Evolutionary conservation across 2,329 filamentous ascomycete species (phyloP).

Genomic region (Colletotrichum limetticola): DNA sequence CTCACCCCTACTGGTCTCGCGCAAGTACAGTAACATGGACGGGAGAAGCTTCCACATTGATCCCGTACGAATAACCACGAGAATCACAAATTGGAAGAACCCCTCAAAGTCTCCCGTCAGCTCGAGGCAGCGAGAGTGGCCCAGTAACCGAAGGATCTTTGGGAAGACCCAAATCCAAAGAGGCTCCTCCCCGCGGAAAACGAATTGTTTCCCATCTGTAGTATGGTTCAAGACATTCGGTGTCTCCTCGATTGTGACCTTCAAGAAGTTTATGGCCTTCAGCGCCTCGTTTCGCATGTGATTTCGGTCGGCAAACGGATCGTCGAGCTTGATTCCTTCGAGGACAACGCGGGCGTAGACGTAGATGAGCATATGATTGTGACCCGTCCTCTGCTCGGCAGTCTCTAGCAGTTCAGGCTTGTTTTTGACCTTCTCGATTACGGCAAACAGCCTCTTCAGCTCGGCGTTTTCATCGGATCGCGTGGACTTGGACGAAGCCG

Average conservation of each 20-base stretch:
- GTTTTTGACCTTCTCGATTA: constrained; percentile 66
- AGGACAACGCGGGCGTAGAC: constrained; percentile 85
- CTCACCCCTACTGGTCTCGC: constrained; percentile 59
- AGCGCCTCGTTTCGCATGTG: constrained; percentile 68
- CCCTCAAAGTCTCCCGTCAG: constrained; percentile 62
- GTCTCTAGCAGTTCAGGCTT: constrained; percentile 66
- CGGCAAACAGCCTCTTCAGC: constrained; percentile 75
- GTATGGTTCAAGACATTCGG: constrained; percentile 71
- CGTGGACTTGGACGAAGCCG: constrained; percentile 70
- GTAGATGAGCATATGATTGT: constrained; percentile 88
- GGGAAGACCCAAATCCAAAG: constrained; percentile 75
- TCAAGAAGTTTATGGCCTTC: constrained; percentile 82
- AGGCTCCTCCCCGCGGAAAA: constrained; percentile 68
- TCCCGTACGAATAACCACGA: constrained; percentile 54
- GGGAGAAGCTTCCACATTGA: constrained; percentile 60
- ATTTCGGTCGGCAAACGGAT: constrained; percentile 71
- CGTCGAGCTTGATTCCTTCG: constrained; percentile 73
- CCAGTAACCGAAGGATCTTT: constrained; percentile 66
- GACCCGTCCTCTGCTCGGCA: constrained; percentile 72
- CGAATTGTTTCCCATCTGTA: constrained; percentile 51
- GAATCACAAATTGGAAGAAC: constrained; percentile 62
- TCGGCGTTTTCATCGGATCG: constrained; percentile 76
- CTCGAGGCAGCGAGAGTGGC: constrained; percentile 58
- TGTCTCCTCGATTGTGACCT: constrained; percentile 78
- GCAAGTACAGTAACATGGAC: constrained; percentile 60